Percentiles rank a stretch among this genome's conserved stretches.
Conservation (phyloP, 768 basidiomycete genomes). For the Kondoa subrosea region DNA sequence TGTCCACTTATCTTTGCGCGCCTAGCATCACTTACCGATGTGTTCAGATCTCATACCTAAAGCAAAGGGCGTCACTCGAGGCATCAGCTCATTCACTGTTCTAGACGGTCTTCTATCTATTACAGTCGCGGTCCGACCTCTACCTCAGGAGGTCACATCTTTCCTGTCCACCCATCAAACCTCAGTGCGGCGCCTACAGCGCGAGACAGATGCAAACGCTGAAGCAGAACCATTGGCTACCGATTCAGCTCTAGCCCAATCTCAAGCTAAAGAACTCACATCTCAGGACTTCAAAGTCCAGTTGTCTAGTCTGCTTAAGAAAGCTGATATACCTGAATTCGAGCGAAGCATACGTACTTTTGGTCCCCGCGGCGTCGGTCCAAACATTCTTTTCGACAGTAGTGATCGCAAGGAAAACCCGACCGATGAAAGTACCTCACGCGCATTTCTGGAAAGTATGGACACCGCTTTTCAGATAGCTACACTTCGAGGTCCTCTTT, state of each 20-base stretch:
- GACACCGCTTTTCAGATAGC: slow-evolving; percentile 93
- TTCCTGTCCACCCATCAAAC: slow-evolving; percentile 40
- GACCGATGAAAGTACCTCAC: neutral
- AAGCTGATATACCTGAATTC: slow-evolving; percentile 40
- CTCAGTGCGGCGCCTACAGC: slow-evolving; percentile 11
- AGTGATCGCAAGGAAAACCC: neutral
- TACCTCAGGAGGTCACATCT: slow-evolving; percentile 52
- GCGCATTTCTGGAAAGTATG: slow-evolving; percentile 64
- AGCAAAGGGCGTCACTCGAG: slow-evolving; percentile 49
- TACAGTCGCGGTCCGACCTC: slow-evolving; percentile 61
- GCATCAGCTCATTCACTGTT: slow-evolving; percentile 56
- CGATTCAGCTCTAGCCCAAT: slow-evolving; percentile 24
- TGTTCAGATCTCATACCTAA: slow-evolving; percentile 64
- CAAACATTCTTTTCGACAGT: slow-evolving; percentile 52
- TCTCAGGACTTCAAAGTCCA: slow-evolving; percentile 42
- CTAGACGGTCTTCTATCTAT: slow-evolving; percentile 59
- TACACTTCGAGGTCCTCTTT: slow-evolving; percentile 82
- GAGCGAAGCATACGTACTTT: slow-evolving; percentile 62
- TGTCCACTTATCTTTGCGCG: neutral
- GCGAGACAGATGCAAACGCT: slow-evolving; percentile 19
- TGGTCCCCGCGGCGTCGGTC: slow-evolving; percentile 71
- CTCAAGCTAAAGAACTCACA: slow-evolving; percentile 45
- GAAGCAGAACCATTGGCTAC: slow-evolving; percentile 11
- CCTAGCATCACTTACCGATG: neutral
- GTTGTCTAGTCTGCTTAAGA: slow-evolving; percentile 13